Evolutionary conservation across 1,139 yeast species (phyloP).

Genomic region (Nakaseomyces bracarensis): DNA sequence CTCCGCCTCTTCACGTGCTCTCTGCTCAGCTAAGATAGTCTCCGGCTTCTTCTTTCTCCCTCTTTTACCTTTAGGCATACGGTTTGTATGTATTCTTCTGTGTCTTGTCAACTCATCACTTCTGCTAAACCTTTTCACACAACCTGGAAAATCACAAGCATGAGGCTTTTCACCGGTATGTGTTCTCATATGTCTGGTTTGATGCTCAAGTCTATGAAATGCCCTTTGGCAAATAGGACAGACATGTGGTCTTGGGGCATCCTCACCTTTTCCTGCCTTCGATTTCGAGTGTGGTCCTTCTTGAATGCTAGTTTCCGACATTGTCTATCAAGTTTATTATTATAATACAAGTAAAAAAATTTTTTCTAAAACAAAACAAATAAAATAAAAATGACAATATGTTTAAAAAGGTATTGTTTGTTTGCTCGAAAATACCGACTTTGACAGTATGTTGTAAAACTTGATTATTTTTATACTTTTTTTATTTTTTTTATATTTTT

Average conservation of each 20-base stretch:
- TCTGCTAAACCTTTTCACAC: slow-evolving; percentile 57
- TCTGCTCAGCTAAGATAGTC: slow-evolving; percentile 6
- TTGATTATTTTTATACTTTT: no score
- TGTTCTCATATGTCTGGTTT: slow-evolving; percentile 62
- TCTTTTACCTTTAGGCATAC: slow-evolving; percentile 43
- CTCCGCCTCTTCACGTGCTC: slow-evolving; percentile 1
- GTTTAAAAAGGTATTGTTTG: no score
- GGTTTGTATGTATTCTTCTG: slow-evolving; percentile 54
- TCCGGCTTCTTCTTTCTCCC: slow-evolving; percentile 38
- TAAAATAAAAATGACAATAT: no score
- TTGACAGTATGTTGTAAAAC: no score
- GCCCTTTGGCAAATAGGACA: slow-evolving; percentile 57
- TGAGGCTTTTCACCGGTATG: slow-evolving; percentile 74
- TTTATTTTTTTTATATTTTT: no score
- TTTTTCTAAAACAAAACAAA: no score
- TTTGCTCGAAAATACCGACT: no score
- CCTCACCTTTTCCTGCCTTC: slow-evolving; percentile 10
- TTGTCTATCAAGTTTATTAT: no score
- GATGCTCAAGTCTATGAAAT: slow-evolving; percentile 57
- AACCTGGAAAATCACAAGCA: slow-evolving; percentile 59
- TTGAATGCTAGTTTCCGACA: neutral
- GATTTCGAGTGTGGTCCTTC: slow-evolving; percentile 1
- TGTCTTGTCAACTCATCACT: slow-evolving; percentile 66
- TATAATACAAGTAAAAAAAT: no score
- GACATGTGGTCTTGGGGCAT: slow-evolving; percentile 42